phyloP scores from a whole-genome alignment of 345 rosid genomes.

The Rhizophora mangle region DNA sequence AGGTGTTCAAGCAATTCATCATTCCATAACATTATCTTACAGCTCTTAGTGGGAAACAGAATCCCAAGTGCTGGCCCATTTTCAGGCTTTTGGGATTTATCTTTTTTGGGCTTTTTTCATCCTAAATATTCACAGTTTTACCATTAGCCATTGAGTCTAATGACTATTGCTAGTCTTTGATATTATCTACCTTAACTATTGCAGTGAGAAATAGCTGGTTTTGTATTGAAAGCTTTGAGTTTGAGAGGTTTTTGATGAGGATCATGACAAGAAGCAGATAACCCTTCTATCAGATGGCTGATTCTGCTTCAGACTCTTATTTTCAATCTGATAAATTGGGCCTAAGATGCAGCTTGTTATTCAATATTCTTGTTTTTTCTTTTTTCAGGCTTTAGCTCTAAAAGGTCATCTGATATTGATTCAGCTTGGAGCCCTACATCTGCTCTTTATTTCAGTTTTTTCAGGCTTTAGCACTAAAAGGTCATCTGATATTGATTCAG shows the following conservation, averaged over 20 bases:
- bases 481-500: slow-evolving; percentile 36
- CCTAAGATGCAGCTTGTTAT: slow-evolving; percentile 31
- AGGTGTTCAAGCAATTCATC: background rate
- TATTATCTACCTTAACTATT: slow-evolving; percentile 14
- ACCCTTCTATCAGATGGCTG: slow-evolving; percentile 32
- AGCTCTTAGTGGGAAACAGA: background rate
- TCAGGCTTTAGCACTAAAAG: slow-evolving; percentile 33
- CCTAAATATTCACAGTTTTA: background rate
- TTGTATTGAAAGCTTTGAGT: slow-evolving; percentile 33
- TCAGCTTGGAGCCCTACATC: slow-evolving; percentile 56
- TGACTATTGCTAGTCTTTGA: background rate
- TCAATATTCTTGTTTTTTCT: slow-evolving; percentile 42
- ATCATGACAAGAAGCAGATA: slow-evolving; percentile 14
- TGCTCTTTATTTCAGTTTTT: slow-evolving; percentile 52
- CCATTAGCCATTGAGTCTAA: slow-evolving; percentile 5
- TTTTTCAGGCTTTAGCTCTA: slow-evolving; percentile 33
- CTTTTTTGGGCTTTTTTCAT: background rate
- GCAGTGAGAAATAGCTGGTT: slow-evolving; percentile 40
- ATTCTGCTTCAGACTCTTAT: slow-evolving; percentile 27
- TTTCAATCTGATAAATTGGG: slow-evolving; percentile 29
- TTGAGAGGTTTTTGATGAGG: slow-evolving; percentile 19
- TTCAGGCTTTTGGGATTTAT: background rate
- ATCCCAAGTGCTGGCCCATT: slow-evolving; percentile 2
- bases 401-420: slow-evolving; percentile 35
- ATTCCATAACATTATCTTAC: background rate